Evolutionary conservation across 495 filamentous ascomycete genomes (phyloP).

Genomic region (Aspergillus sclerotioniger): DNA sequence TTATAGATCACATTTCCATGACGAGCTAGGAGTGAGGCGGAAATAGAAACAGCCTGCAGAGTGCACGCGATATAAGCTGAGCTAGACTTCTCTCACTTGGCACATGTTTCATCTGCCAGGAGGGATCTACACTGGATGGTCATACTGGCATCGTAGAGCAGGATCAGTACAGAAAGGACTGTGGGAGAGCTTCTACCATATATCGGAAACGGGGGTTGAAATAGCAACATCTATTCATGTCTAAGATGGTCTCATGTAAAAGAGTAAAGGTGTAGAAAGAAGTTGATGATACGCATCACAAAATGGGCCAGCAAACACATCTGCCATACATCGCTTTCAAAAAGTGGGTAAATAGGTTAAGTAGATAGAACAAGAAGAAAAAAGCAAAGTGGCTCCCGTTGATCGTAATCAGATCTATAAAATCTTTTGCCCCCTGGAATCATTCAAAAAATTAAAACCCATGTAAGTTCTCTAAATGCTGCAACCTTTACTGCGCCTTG

Average conservation of each 20-base stretch:
- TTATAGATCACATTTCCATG: too few species aligned
- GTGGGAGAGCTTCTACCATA: too few species aligned
- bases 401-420: slow-evolving; percentile 21
- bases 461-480: slow-evolving; percentile 19
- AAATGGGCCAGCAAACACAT: slow-evolving; percentile 24
- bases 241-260: slow-evolving; percentile 4
- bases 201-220: too few species aligned
- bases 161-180: too few species aligned
- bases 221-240: slow-evolving; percentile 5
- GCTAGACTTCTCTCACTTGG: not conserved
- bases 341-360: slow-evolving; percentile 8
- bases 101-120: not conserved
- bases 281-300: slow-evolving; percentile 18
- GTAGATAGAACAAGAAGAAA: slow-evolving; percentile 15
- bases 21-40: too few species aligned
- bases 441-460: slow-evolving; percentile 25
- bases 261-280: slow-evolving; percentile 12
- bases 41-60: too few species aligned
- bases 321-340: slow-evolving; percentile 19
- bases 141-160: not conserved
- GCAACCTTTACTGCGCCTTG: slow-evolving; percentile 39
- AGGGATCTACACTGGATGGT: not conserved
- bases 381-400: slow-evolving; percentile 20
- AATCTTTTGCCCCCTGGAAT: slow-evolving; percentile 15
- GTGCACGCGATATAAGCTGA: too few species aligned